Percentiles rank a stretch among this genome's conserved stretches.
Conservation (phyloP, 129 eudicot species). For the Flaveria sonorensis region DNA sequence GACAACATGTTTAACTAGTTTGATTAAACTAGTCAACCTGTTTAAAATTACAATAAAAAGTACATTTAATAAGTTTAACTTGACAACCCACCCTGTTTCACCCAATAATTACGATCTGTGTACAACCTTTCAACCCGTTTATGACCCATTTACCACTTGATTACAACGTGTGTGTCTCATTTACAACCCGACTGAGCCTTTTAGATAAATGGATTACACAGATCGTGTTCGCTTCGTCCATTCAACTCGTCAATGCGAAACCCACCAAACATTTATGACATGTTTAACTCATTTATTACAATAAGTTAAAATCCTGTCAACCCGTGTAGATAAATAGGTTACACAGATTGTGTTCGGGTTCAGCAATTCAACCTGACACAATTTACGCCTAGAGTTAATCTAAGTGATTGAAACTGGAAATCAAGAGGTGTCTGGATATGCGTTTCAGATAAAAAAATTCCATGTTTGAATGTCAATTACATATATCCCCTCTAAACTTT, state of each 20-base stretch:
- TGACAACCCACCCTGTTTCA: neutral
- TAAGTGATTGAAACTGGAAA: neutral
- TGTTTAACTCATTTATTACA: neutral
- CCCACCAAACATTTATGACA: neutral
- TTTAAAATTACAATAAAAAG: neutral
- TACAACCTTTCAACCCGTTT: neutral
- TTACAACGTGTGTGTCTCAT: neutral
- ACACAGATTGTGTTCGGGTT: neutral
- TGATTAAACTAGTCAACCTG: neutral
- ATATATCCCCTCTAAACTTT: no score
- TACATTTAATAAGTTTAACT: neutral
- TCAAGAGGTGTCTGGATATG: neutral
- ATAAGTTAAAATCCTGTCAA: no score
- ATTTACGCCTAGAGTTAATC: neutral
- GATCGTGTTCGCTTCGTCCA: neutral
- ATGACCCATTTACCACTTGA: neutral
- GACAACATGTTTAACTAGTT: neutral
- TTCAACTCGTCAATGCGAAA: neutral
- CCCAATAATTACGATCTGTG: neutral
- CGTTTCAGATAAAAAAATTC: no score
- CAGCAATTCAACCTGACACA: neutral
- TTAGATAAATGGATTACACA: neutral
- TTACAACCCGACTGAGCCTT: neutral
- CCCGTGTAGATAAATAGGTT: neutral
- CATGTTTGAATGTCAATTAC: no score